A percentile compares a stretch with the other conserved stretches of the same genome.
Evolutionary conservation across 768 basidiomycete species (phyloP).

Genomic region (Panus rudis): DNA sequence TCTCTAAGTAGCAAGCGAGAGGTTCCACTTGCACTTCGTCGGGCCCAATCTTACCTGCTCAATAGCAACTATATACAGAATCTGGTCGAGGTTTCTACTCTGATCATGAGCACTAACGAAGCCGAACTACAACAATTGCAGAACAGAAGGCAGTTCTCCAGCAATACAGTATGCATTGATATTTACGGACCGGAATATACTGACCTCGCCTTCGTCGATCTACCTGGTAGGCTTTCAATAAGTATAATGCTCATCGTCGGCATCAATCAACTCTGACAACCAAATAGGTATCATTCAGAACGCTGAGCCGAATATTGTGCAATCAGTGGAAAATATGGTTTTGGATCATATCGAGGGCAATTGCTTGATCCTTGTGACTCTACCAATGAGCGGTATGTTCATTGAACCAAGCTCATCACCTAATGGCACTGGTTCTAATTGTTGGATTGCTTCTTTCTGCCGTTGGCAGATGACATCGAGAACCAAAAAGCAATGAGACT

Average conservation of each 20-base stretch:
- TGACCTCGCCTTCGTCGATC: slow-evolving; percentile 22
- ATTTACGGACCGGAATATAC: slow-evolving; percentile 18
- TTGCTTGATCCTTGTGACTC: slow-evolving; percentile 45
- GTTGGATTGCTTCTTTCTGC: not conserved
- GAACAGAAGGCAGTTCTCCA: slow-evolving; percentile 16
- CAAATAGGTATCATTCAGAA: slow-evolving; percentile 43
- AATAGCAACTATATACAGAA: slow-evolving; percentile 32
- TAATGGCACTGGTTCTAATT: not conserved
- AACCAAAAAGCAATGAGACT: slow-evolving; percentile 49
- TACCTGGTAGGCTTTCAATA: slow-evolving; percentile 16
- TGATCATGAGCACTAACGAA: slow-evolving; percentile 4
- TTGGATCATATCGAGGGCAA: slow-evolving; percentile 43
- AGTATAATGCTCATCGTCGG: not conserved
- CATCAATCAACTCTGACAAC: not conserved
- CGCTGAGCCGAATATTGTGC: slow-evolving; percentile 34
- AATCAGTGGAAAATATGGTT: slow-evolving; percentile 44
- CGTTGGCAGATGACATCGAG: slow-evolving; percentile 44
- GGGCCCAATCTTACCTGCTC: slow-evolving; percentile 58
- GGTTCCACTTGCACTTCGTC: slow-evolving; percentile 49
- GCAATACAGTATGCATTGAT: slow-evolving; percentile 22
- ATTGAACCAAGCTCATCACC: not conserved
- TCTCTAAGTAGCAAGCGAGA: slow-evolving; percentile 31
- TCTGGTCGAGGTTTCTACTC: slow-evolving; percentile 6
- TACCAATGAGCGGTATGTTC: slow-evolving; percentile 44
- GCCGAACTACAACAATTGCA: not conserved